Base-by-base conservation (phyloP, 2,329 filamentous ascomycete species). In the Botryotinia narcissicola region DNA sequence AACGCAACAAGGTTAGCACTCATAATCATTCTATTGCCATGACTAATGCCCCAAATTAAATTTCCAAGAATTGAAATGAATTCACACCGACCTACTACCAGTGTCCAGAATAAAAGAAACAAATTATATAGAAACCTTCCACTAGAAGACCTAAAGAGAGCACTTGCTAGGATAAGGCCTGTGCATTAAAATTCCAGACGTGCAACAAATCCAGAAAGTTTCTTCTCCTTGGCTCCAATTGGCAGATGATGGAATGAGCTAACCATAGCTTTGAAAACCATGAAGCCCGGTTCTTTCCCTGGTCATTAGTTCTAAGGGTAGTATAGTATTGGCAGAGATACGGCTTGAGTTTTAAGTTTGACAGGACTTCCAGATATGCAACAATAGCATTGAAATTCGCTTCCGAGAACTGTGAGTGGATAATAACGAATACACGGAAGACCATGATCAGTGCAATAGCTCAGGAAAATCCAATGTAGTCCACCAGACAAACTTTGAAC, bases 401-500 rank as follows among this genome's bases (percentile, higher is more conserved):
- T 57, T 57, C 14, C 7, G 3, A 29, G 6, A 4, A 0, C 14
- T 57, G n/a, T 29, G 2, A 29, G 14, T 29, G 51, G 14, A 29
- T 57, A 14, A 8, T 18, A 32, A 57, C 29, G 2, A 57, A 18
- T 7, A 6, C 8, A 8, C 4, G 14, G 10, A 14, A n/a, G 10
- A 51, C 6, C 0, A n/a, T 51, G 10, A 51, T 7, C 12, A 51
- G 48, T 51, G 25, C 12, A 51, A 51, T 51, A n/a, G 1, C 6
- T 10, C 4, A 14, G 4, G 25, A 51, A 7, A 3, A 7, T 51
- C 25, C 10, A 1, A 51, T n/a, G 1, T 14, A 51, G 25, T n/a
- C 5, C 2, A 1, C 3, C 25, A n/a, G 2, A 14, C 4, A 51
- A n/a, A 14, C 14, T n/a, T 6, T 14, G 48, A 51, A n/a, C 1